Evolutionary conservation across 257 asterid species (phyloP).

Genomic region (Cruciata laevipes): DNA sequence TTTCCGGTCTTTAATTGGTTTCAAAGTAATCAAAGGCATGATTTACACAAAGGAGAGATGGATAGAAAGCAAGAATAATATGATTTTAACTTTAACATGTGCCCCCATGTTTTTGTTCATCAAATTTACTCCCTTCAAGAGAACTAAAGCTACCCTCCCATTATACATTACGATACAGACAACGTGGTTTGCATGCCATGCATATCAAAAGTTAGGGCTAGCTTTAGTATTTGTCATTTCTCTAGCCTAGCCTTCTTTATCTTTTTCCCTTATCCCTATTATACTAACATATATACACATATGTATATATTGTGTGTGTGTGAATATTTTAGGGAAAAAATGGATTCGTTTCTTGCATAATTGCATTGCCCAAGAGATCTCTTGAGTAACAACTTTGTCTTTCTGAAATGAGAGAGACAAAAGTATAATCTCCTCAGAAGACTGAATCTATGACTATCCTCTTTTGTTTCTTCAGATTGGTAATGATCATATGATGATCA

Average conservation of each 20-base stretch:
- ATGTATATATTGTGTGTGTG: neutral
- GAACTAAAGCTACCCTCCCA: neutral
- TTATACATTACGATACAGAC: conserved; percentile 17
- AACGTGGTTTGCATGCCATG: conserved; percentile 64
- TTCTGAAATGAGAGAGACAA: conserved; percentile 56
- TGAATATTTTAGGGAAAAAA: too few relatives aligned
- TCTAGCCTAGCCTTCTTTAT: conserved; percentile 26
- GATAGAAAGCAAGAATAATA: conserved; percentile 51
- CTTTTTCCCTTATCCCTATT: conserved; percentile 20
- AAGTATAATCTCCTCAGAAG: conserved; percentile 47
- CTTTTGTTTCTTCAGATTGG: conserved; percentile 10
- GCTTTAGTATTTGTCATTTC: conserved; percentile 38
- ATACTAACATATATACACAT: conserved; percentile 21
- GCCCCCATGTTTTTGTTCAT: conserved; percentile 30
- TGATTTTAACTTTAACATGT: conserved; percentile 50
- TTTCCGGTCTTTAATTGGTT: conserved; percentile 10
- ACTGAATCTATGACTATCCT: conserved; percentile 37
- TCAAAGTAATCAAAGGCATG: conserved; percentile 18
- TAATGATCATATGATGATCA: conserved; percentile 18
- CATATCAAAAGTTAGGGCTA: conserved; percentile 31
- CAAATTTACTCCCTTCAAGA: neutral
- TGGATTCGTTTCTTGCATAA: conserved; percentile 68
- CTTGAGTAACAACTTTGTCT: conserved; percentile 72
- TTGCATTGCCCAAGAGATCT: conserved; percentile 42
- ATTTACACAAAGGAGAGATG: conserved; percentile 44